Evolutionary conservation across 2,329 filamentous ascomycete species (phyloP), one percentile per base, ranked within the genome.

Genomic region (Gyromitra esculenta): DNA sequence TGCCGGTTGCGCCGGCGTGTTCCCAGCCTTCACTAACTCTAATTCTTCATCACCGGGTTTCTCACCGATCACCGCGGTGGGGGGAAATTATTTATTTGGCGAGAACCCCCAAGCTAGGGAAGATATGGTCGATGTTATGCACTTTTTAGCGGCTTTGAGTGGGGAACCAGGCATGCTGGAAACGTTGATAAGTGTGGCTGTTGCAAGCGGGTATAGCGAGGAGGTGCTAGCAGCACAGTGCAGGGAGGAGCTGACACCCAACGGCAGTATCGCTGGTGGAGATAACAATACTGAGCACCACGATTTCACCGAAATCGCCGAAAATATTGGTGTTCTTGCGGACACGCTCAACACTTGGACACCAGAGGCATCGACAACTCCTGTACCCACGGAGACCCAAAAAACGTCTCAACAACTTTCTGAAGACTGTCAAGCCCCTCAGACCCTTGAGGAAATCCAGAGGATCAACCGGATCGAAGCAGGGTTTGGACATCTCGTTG

Each of bases 1-100:
- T 5, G 65, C 57, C 7, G 75, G 75, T 7, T 77, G 71, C 35
- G 77, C 76, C 7, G 73, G 73, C 62, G 76, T 78, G n/a, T 78
- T 78, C 25, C 73, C 72, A 43, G 72, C 67, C 31, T 75, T 75
- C 54, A 71, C 41, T 18, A 56, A 64, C 39, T 71, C 56, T 7
- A 62, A 54, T 21, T 64, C 68, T 25, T 62, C 64, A 11, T 68
- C 59, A 8, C 41, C 74, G 2, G 48, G 39, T 41, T 57, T 63
- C 35, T 64, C 56, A 13, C 25, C 64, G 8, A 18, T 8, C 35
- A 54, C 39, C 21, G 31, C 9, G 13, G 62, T 54, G 45, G 50
- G 45, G 8, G 72, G 62, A n/a, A 13, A 57, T 43, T 60, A 39
- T 48, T 31, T 39, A 9, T 50, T 31, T 11, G n/a, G n/a, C 13